phyloP scores from a whole-genome alignment of 2,329 filamentous ascomycete species.

The Aspergillus caelatus region DNA sequence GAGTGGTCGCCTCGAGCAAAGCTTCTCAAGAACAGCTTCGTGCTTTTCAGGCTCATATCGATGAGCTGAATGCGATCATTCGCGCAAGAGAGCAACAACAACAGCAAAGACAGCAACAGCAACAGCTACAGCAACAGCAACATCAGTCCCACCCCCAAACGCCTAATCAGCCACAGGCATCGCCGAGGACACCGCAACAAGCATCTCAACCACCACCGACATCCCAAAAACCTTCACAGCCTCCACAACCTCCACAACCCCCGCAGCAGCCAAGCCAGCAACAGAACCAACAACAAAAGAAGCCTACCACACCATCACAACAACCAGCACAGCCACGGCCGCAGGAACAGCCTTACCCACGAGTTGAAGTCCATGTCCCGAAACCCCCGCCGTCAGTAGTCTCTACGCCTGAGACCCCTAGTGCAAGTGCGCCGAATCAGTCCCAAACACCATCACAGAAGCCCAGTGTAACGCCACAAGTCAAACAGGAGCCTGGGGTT shows the following conservation, averaged over 20 bases:
- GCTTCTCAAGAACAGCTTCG: constrained; percentile 53
- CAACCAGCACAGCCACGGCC: constrained; percentile 13
- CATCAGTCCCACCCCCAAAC: constrained; percentile 26
- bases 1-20: constrained; percentile 53
- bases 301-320: constrained; percentile 7
- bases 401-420: constrained; percentile 9
- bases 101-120: constrained; percentile 31
- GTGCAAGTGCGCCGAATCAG: constrained; percentile 10
- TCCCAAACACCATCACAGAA: constrained; percentile 21
- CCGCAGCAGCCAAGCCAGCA: constrained; percentile 12
- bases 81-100: constrained; percentile 47
- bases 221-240: constrained; percentile 10
- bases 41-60: constrained; percentile 54
- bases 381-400: constrained; percentile 11
- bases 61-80: constrained; percentile 54
- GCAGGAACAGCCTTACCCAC: constrained; percentile 16
- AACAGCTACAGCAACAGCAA: constrained; percentile 31
- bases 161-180: constrained; percentile 19
- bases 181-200: constrained; percentile 22
- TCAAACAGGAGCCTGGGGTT: constrained; percentile 34
- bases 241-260: constrained; percentile 18
- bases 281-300: constrained; percentile 6
- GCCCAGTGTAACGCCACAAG: constrained; percentile 17
- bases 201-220: constrained; percentile 13
- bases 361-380: constrained; percentile 26